Conservation (phyloP, 2,329 filamentous ascomycete genomes). For the Aspergillus costaricaensis region DNA sequence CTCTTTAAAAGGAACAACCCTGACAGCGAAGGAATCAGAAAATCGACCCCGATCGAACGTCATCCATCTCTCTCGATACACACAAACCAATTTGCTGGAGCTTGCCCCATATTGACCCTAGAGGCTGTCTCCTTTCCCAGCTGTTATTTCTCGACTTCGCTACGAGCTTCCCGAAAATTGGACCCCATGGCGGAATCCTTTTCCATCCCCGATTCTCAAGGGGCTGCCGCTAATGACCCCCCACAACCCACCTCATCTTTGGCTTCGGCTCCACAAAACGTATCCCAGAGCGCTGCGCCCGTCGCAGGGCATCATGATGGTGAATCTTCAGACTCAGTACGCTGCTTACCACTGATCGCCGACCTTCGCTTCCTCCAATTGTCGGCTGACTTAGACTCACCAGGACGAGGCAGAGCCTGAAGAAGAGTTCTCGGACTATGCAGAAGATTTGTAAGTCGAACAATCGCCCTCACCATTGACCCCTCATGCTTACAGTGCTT, state of each 20-base stretch:
- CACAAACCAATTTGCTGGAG: not conserved
- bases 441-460: constrained; percentile 22
- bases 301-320: not conserved
- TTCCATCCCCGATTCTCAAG: not conserved
- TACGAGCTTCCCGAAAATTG: not conserved
- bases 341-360: not conserved
- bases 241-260: not conserved
- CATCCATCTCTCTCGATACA: not conserved
- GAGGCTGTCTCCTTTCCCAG: not conserved
- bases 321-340: constrained; percentile 3
- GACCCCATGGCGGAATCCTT: not conserved
- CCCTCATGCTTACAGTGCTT: not conserved
- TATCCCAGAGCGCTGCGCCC: not conserved
- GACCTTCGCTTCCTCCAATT: not conserved
- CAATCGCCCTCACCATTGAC: not conserved
- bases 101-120: not conserved
- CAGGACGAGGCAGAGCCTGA: constrained; percentile 6
- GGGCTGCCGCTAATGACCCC: constrained; percentile 1
- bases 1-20: not conserved
- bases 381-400: not conserved
- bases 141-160: not conserved
- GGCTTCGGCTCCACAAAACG: not conserved
- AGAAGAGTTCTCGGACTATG: constrained; percentile 16
- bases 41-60: not conserved
- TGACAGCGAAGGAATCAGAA: not conserved